Evolutionary conservation across 257 asterid species (phyloP).

Genomic region (Nicotiana knightiana): DNA sequence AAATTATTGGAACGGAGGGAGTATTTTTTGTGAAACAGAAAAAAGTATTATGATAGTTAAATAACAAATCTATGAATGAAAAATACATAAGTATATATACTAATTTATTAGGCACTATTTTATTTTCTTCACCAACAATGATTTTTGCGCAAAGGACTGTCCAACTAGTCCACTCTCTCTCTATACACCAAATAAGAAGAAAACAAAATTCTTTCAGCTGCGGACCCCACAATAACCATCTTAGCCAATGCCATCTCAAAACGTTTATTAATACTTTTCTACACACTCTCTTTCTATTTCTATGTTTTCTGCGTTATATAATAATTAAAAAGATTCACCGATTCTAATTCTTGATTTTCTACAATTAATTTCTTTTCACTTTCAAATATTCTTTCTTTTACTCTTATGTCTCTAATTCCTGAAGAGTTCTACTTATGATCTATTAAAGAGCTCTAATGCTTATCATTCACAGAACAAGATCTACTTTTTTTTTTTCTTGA

Average conservation of each 20-base stretch:
- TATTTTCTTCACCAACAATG: conserved; percentile 12
- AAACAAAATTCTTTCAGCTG: neutral
- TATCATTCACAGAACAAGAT: conserved; percentile 33
- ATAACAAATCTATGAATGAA: neutral
- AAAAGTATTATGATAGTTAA: neutral
- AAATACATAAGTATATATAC: too few species aligned
- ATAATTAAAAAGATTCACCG: neutral
- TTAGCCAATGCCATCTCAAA: conserved; percentile 45
- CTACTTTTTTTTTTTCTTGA: conserved; percentile 21
- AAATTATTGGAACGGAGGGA: too few species aligned
- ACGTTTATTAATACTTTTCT: neutral
- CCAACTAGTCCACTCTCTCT: conserved; percentile 8
- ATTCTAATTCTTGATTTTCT: neutral
- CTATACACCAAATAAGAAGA: neutral
- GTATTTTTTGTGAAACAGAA: too few species aligned
- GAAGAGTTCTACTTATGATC: conserved; percentile 16
- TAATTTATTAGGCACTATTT: neutral
- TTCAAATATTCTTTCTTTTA: neutral
- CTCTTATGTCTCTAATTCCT: neutral
- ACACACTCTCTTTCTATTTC: neutral
- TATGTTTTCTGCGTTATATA: neutral
- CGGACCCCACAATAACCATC: conserved; percentile 39
- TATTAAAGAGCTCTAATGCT: conserved; percentile 7
- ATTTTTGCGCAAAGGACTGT: conserved; percentile 29
- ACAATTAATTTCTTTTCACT: neutral